A percentile compares a stretch with the other conserved stretches of the same genome.
These are phyloP conservation scores for Recurvomyces mirabilis DNA, from an alignment of 495 filamentous ascomycete genomes.

Conservation along the genomic window DNA sequence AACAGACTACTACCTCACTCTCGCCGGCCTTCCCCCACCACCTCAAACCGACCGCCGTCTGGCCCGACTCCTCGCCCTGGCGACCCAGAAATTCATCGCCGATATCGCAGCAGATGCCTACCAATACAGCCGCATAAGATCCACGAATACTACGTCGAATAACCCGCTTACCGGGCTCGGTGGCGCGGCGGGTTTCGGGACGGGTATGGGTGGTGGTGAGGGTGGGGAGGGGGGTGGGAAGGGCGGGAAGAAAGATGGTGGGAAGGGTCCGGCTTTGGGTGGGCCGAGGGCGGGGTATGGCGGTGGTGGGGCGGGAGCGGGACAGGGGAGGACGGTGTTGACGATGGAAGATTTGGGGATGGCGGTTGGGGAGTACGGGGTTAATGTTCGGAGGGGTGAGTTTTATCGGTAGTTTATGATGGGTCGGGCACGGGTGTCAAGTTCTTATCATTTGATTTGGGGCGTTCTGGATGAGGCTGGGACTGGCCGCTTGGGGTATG, in stretches of 20 bases:
- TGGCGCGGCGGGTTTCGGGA: constrained; percentile 60
- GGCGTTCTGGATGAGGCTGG: too few species aligned
- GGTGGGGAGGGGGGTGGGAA: constrained; percentile 25
- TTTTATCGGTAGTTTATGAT: constrained; percentile 96
- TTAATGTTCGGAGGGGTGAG: constrained; percentile 92
- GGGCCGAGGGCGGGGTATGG: constrained; percentile 87
- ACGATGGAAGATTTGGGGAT: constrained; percentile 77
- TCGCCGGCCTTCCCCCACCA: constrained; percentile 82
- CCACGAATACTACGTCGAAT: constrained; percentile 69
- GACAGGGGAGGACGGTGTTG: constrained; percentile 83
- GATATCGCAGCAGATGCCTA: constrained; percentile 97
- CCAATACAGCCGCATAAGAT: constrained; percentile 88
- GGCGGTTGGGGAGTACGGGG: constrained; percentile 71
- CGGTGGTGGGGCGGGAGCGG: constrained; percentile 71
- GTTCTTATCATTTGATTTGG: too few species aligned
- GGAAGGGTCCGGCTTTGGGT: constrained; percentile 55
- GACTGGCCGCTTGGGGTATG: too few species aligned
- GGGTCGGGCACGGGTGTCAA: too few species aligned
- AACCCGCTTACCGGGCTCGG: constrained; percentile 82
- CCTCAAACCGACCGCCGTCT: constrained; percentile 77
- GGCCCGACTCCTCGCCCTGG: constrained; percentile 83
- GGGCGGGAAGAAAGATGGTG: constrained; percentile 24
- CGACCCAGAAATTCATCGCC: constrained; percentile 95
- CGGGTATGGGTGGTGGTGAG: constrained; percentile 23
- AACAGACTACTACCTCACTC: constrained; percentile 93